Conservation (phyloP, 805 yeast species). For the Barnettozyma salicaria region DNA sequence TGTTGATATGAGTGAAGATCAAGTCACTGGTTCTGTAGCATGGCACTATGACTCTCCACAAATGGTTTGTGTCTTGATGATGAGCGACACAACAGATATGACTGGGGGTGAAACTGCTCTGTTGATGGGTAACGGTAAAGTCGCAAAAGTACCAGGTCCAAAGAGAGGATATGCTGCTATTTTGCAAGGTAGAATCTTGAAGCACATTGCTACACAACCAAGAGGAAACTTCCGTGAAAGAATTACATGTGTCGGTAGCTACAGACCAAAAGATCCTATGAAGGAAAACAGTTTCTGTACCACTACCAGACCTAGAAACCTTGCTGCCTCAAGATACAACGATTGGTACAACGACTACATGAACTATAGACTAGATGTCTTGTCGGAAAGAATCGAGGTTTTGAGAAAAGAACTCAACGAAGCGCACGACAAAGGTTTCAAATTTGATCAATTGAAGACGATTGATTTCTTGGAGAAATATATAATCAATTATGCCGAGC, state of each 20-base stretch:
- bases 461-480: constrained; percentile 27
- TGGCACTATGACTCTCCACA: constrained; percentile 66
- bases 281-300: constrained; percentile 36
- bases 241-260: constrained; percentile 38
- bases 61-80: constrained; percentile 58
- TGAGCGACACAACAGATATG: constrained; percentile 52
- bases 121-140: constrained; percentile 28
- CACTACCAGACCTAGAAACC: constrained; percentile 36
- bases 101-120: constrained; percentile 56
- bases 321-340: constrained; percentile 32
- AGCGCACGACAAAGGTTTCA: constrained; percentile 22
- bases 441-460: constrained; percentile 34
- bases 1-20: constrained; percentile 5
- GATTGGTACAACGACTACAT: constrained; percentile 37
- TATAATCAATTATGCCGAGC: constrained; percentile 26
- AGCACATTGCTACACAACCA: constrained; percentile 44
- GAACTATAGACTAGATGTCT: constrained; percentile 33
- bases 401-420: constrained; percentile 24
- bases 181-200: constrained; percentile 41
- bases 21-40: constrained; percentile 48
- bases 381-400: constrained; percentile 28
- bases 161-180: constrained; percentile 44
- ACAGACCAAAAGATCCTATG: constrained; percentile 35
- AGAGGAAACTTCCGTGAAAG: constrained; percentile 32
- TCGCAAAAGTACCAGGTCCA: constrained; percentile 33